phyloP scores from a whole-genome alignment of 1,284 basidiomycete species.

The Takashimella tepidaria region DNA sequence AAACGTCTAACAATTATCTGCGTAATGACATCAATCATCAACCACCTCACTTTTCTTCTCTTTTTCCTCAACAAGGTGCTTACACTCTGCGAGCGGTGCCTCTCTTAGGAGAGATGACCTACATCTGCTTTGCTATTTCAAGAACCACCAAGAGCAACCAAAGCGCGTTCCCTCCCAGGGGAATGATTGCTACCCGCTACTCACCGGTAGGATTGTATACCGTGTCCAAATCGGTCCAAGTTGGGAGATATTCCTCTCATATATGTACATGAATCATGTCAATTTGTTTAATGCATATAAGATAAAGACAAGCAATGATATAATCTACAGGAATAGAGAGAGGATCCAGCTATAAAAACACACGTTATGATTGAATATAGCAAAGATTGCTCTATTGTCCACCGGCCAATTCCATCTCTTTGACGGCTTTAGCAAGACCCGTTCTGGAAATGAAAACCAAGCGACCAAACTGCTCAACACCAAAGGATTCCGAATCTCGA shows the following conservation, averaged over 20 bases:
- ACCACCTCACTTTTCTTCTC: neutral
- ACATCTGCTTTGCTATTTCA: constrained; percentile 20
- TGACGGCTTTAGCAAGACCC: constrained; percentile 41
- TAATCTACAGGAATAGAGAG: too few relatives aligned
- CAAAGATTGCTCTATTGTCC: constrained; percentile 3
- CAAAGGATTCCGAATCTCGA: constrained; percentile 69
- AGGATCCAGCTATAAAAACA: too few relatives aligned
- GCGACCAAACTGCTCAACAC: constrained; percentile 69
- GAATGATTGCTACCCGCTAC: constrained; percentile 12
- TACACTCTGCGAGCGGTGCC: constrained; percentile 10
- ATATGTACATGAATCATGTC: neutral
- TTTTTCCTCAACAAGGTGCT: constrained; percentile 8
- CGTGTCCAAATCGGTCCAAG: constrained; percentile 9
- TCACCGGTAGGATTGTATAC: constrained; percentile 16
- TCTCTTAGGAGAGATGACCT: constrained; percentile 9
- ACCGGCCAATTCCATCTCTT: constrained; percentile 46
- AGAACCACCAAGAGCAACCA: constrained; percentile 14
- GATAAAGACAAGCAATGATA: too few relatives aligned
- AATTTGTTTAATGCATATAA: neutral
- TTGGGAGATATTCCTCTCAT: constrained; percentile 11
- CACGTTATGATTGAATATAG: too few relatives aligned
- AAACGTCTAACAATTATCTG: neutral
- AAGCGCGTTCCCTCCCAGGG: constrained; percentile 11
- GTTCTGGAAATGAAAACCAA: constrained; percentile 60
- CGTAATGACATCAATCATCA: neutral